Evolutionary conservation across 2,329 filamentous ascomycete genomes (phyloP).

Genomic region (Chaetomiaceae sp.): DNA sequence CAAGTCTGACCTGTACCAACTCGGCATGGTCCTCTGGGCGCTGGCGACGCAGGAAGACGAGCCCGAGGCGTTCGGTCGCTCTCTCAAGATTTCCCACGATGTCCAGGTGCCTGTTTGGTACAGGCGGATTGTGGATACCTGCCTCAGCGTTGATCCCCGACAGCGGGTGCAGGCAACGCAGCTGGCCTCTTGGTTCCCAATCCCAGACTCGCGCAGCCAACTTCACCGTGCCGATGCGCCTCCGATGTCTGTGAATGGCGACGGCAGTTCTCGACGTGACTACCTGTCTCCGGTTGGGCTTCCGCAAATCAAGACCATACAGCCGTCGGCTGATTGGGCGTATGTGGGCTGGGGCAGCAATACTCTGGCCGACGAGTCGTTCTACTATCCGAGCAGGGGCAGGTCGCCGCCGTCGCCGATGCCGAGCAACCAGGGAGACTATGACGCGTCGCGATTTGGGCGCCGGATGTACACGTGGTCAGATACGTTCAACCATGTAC

Average conservation of each 20-base stretch:
- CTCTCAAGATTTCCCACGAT: constrained; percentile 54
- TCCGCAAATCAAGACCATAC: constrained; percentile 35
- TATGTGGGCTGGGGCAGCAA: constrained; percentile 33
- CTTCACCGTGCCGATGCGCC: constrained; percentile 26
- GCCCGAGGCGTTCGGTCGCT: constrained; percentile 71
- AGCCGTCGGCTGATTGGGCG: constrained; percentile 40
- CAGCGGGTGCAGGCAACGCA: constrained; percentile 66
- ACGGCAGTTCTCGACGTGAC: constrained; percentile 37
- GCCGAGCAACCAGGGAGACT: constrained; percentile 38
- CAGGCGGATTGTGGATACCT: constrained; percentile 65
- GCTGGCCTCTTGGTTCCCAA: constrained; percentile 64
- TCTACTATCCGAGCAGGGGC: constrained; percentile 43
- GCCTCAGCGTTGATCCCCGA: constrained; percentile 68
- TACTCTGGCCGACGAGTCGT: constrained; percentile 36
- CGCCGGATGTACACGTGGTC: constrained; percentile 18
- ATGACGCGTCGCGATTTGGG: constrained; percentile 26
- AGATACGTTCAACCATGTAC: constrained; percentile 10
- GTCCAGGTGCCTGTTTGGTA: constrained; percentile 72
- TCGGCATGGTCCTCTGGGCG: constrained; percentile 96
- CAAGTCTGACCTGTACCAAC: constrained; percentile 92
- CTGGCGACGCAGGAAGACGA: constrained; percentile 84
- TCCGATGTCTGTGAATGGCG: constrained; percentile 31
- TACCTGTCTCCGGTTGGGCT: constrained; percentile 32
- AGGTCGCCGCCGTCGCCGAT: constrained; percentile 49
- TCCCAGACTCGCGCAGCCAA: constrained; percentile 25